Conservation (phyloP, 148 eudicot species). For the Fagopyrum tataricum region DNA sequence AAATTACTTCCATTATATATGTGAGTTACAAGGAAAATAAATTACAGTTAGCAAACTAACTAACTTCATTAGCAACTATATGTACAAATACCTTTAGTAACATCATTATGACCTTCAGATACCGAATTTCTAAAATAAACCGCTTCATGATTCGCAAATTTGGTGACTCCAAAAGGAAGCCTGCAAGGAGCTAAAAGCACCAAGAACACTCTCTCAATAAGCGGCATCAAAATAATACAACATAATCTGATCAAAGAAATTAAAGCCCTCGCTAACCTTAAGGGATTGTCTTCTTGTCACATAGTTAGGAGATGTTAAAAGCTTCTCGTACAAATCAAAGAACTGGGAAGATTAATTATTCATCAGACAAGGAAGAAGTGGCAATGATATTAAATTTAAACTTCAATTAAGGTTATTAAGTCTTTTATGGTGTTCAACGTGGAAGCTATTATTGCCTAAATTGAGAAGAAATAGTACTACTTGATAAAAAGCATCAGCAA, state of each 20-base stretch:
- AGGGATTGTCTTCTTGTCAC: conserved; percentile 94
- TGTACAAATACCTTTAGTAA: conserved; percentile 57
- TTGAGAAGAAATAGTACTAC: no score
- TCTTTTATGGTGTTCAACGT: no score
- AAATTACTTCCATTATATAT: no score
- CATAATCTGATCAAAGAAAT: not conserved
- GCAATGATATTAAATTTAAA: no score
- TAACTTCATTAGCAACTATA: no score
- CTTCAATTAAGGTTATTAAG: no score
- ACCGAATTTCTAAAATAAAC: conserved; percentile 71
- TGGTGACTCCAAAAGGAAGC: conserved; percentile 90
- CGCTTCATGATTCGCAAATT: conserved; percentile 83
- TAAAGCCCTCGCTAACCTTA: conserved; percentile 43
- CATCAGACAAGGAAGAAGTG: conserved; percentile 10
- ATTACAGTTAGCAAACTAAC: no score
- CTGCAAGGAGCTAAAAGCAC: conserved; percentile 67
- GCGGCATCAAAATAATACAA: conserved; percentile 6
- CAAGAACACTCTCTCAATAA: conserved; percentile 16
- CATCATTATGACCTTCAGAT: conserved; percentile 90
- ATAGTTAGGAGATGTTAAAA: conserved; percentile 68
- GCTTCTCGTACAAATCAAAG: conserved; percentile 74
- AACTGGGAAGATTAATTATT: conserved; percentile 42
- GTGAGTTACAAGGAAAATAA: no score
- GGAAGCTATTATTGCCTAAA: no score
- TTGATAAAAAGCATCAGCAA: not conserved